phyloP scores from a whole-genome alignment of 75 land plant species.

The Larix kaempferi region DNA sequence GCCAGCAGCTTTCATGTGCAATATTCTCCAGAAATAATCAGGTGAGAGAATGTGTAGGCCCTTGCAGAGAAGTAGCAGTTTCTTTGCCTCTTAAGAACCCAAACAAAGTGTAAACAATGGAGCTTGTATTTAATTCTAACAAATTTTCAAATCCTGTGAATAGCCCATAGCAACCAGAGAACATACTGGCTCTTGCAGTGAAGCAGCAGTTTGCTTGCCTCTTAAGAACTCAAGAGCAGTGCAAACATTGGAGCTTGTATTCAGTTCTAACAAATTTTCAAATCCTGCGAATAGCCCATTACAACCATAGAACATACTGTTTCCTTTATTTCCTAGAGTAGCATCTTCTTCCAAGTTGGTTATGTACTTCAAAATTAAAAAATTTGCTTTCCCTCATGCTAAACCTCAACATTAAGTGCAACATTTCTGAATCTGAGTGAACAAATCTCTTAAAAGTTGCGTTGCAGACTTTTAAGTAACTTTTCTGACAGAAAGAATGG shows the following conservation, averaged over 20 bases:
- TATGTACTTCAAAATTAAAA: neutral
- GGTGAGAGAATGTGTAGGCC: neutral
- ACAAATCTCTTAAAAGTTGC: neutral
- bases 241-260: neutral
- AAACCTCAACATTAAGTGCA: neutral
- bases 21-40: neutral
- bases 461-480: neutral
- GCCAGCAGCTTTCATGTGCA: constrained; percentile 3
- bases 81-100: no score
- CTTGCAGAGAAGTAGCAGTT: no score
- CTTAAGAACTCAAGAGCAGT: neutral
- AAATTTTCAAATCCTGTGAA: neutral
- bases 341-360: neutral
- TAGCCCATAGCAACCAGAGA: constrained; percentile 1
- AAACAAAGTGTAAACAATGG: neutral
- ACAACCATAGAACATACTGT: neutral
- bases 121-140: neutral
- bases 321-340: neutral
- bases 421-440: constrained; percentile 3
- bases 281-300: neutral
- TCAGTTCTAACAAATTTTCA: neutral
- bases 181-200: no score
- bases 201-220: neutral
- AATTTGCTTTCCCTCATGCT: neutral
- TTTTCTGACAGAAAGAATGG: neutral